A percentile compares a stretch with the other conserved stretches of the same genome.
These are phyloP conservation scores for Trametes gibbosa DNA, from an alignment of 768 basidiomycete species.

Conservation along the genomic window DNA sequence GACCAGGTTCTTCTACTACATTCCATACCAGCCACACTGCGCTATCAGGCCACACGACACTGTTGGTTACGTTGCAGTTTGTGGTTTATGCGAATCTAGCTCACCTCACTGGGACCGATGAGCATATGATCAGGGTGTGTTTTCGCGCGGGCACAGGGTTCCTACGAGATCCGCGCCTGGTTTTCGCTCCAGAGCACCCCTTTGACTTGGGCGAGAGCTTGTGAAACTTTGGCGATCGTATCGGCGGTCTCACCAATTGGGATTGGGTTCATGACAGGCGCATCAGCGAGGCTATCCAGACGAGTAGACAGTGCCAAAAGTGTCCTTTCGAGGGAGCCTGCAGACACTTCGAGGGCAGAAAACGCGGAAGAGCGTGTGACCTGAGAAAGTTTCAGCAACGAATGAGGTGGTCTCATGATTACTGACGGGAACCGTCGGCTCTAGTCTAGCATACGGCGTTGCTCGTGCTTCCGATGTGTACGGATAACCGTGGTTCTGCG, in stretches of 20 bases:
- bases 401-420: not conserved
- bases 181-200: constrained; percentile 51
- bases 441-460: not conserved
- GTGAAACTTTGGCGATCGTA: constrained; percentile 61
- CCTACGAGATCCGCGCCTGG: constrained; percentile 23
- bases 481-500: not conserved
- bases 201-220: constrained; percentile 59
- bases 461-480: not conserved
- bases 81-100: constrained; percentile 1
- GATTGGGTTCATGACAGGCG: constrained; percentile 40
- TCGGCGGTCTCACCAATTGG: constrained; percentile 63
- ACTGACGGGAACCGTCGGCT: not conserved
- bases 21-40: constrained; percentile 7
- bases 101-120: constrained; percentile 3
- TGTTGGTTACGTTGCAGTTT: not conserved
- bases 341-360: constrained; percentile 36
- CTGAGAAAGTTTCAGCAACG: not conserved
- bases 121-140: constrained; percentile 7
- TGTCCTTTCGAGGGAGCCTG: constrained; percentile 49
- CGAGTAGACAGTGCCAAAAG: constrained; percentile 51
- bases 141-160: constrained; percentile 14
- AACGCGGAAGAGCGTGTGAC: constrained; percentile 8
- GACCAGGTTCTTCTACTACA: constrained; percentile 8
- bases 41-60: constrained; percentile 11
- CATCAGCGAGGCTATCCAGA: constrained; percentile 44